These are phyloP conservation scores for Trichothecium sympodiale DNA, from an alignment of 2,329 filamentous ascomycete genomes.

Conservation along the genomic window DNA sequence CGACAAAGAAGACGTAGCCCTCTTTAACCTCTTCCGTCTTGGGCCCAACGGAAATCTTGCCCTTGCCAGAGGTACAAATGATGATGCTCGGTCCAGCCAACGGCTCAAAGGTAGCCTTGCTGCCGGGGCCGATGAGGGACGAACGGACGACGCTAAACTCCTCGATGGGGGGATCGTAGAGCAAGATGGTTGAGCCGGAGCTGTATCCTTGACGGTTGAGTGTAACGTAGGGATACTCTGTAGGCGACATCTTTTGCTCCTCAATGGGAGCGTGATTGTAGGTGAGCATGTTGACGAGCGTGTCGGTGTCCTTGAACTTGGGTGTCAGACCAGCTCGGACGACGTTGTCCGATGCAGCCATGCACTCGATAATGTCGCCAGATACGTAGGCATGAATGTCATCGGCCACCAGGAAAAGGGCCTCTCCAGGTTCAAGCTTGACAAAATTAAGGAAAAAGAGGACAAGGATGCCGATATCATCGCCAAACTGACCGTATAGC, in stretches of 20 bases:
- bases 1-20: constrained; percentile 74
- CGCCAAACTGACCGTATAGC: constrained; percentile 73
- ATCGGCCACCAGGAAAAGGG: constrained; percentile 61
- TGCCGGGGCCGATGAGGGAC: constrained; percentile 50
- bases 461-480: constrained; percentile 87
- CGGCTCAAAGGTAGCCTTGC: constrained; percentile 80
- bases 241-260: constrained; percentile 84
- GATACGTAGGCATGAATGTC: constrained; percentile 64
- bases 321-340: constrained; percentile 95
- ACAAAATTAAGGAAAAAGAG: constrained; percentile 97
- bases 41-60: constrained; percentile 74
- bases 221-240: constrained; percentile 75
- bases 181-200: constrained; percentile 56
- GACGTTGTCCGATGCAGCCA: constrained; percentile 71
- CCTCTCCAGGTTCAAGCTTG: constrained; percentile 60
- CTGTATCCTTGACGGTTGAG: constrained; percentile 76
- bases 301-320: constrained; percentile 94
- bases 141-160: constrained; percentile 88
- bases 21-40: constrained; percentile 65
- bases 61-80: constrained; percentile 76
- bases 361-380: constrained; percentile 69
- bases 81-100: constrained; percentile 85
- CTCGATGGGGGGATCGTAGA: constrained; percentile 94
- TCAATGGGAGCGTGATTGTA: constrained; percentile 92
- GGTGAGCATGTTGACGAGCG: constrained; percentile 81